Evolutionary conservation across 2,329 filamentous ascomycete genomes (phyloP).

Genomic region (Aspergillus eucalypticola): DNA sequence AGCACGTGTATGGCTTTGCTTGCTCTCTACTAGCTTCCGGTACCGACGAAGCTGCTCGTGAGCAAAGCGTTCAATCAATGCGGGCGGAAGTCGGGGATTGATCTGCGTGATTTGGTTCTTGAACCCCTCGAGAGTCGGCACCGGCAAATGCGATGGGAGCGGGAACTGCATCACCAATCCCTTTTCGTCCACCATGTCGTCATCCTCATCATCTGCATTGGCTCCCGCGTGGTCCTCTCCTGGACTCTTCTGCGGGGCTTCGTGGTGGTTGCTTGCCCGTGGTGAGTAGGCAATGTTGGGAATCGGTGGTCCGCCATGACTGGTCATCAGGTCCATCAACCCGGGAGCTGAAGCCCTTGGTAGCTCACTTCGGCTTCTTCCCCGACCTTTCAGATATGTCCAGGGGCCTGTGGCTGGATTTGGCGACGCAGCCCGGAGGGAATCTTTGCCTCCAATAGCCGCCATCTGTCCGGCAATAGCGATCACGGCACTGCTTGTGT

Average conservation of each 20-base stretch:
- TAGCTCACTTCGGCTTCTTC: conserved; percentile 60
- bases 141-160: conserved; percentile 66
- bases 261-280: conserved; percentile 25
- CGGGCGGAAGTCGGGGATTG: conserved; percentile 69
- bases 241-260: conserved; percentile 13
- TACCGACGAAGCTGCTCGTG: conserved; percentile 78
- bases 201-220: conserved; percentile 56
- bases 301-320: conserved; percentile 60
- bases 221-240: conserved; percentile 24
- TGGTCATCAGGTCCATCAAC: conserved; percentile 57
- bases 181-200: conserved; percentile 58
- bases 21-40: conserved; percentile 70
- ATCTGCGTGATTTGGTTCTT: conserved; percentile 69
- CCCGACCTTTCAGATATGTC: conserved; percentile 49
- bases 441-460: conserved; percentile 54
- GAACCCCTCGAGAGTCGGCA: conserved; percentile 75
- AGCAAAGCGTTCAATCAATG: conserved; percentile 77
- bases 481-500: conserved; percentile 43
- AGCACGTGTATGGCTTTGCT: conserved; percentile 67
- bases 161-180: conserved; percentile 63
- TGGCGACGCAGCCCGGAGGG: conserved; percentile 54
- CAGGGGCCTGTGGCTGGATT: conserved; percentile 44
- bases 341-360: conserved; percentile 45
- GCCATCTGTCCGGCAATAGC: conserved; percentile 49
- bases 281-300: conserved; percentile 53